phyloP scores from a whole-genome alignment of 2,329 filamentous ascomycete species.

The Scedosporium boydii region DNA sequence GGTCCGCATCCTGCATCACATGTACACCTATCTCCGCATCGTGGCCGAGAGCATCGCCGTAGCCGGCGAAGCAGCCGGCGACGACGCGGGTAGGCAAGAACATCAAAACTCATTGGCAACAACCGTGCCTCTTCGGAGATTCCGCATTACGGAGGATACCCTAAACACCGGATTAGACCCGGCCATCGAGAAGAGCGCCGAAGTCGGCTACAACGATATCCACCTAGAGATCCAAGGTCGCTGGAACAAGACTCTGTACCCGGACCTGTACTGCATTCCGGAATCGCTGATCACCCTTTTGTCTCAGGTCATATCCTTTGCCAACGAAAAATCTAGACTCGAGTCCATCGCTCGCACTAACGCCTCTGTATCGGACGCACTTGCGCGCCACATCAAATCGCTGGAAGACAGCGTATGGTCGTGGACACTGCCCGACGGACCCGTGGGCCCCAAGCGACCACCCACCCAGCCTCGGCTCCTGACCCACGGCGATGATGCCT shows the following conservation, averaged over 20 bases:
- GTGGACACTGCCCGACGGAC: constrained; percentile 12
- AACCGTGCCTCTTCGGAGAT: constrained; percentile 13
- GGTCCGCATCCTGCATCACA: constrained; percentile 32
- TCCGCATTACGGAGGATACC: constrained; percentile 17
- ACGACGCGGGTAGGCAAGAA: no score
- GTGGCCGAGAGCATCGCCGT: constrained; percentile 28
- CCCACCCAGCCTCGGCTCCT: no score
- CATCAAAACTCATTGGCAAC: background rate
- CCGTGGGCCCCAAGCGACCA: no score
- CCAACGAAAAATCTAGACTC: constrained; percentile 27
- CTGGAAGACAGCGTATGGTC: constrained; percentile 25
- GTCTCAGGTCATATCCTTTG: constrained; percentile 30
- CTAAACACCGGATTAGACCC: constrained; percentile 18
- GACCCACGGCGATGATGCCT: no score
- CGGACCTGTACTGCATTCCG: constrained; percentile 33
- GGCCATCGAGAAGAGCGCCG: constrained; percentile 19
- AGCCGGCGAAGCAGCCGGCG: no score
- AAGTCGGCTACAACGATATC: constrained; percentile 33
- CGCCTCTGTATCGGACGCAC: background rate
- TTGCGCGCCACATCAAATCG: constrained; percentile 19
- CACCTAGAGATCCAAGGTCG: constrained; percentile 30
- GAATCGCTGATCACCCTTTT: constrained; percentile 29
- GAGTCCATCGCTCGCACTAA: constrained; percentile 15
- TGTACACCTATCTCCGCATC: constrained; percentile 34
- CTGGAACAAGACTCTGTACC: constrained; percentile 31